Conservation (phyloP, 2,329 filamentous ascomycete species). For the Aspergillus niger region DNA sequence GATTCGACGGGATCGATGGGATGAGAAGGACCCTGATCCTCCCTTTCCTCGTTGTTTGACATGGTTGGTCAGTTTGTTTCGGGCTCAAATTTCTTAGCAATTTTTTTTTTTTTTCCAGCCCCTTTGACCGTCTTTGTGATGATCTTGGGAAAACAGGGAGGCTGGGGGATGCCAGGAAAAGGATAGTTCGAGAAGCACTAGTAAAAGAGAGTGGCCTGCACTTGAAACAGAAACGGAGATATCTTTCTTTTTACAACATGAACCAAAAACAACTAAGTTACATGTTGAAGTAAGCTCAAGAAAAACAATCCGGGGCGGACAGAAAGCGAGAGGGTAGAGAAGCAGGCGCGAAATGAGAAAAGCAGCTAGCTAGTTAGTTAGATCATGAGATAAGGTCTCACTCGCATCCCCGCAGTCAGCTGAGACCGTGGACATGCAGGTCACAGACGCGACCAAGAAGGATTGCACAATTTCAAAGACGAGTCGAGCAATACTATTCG, state of each 20-base stretch:
- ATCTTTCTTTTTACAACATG: constrained; percentile 1
- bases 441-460: constrained; percentile 5
- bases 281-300: constrained; percentile 12
- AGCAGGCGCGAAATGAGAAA: constrained; percentile 5
- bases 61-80: constrained; percentile 15
- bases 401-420: constrained; percentile 24
- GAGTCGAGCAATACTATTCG: not conserved
- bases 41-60: constrained; percentile 19
- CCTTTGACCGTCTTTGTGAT: constrained; percentile 5
- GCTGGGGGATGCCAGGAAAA: constrained; percentile 11
- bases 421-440: constrained; percentile 15
- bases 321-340: constrained; percentile 1
- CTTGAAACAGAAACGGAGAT: constrained; percentile 16
- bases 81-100: not conserved
- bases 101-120: not conserved
- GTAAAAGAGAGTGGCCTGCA: constrained; percentile 21
- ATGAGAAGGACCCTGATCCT: constrained; percentile 13
- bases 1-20: constrained; percentile 11
- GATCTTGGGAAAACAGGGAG: constrained; percentile 13
- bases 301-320: not conserved
- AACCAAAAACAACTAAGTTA: constrained; percentile 10
- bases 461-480: not conserved
- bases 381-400: constrained; percentile 24
- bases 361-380: constrained; percentile 7
- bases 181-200: constrained; percentile 8